Evolutionary conservation across 2,329 filamentous ascomycete genomes (phyloP), one percentile per base, ranked within the genome.

Genomic region (Aspergillus candidus): DNA sequence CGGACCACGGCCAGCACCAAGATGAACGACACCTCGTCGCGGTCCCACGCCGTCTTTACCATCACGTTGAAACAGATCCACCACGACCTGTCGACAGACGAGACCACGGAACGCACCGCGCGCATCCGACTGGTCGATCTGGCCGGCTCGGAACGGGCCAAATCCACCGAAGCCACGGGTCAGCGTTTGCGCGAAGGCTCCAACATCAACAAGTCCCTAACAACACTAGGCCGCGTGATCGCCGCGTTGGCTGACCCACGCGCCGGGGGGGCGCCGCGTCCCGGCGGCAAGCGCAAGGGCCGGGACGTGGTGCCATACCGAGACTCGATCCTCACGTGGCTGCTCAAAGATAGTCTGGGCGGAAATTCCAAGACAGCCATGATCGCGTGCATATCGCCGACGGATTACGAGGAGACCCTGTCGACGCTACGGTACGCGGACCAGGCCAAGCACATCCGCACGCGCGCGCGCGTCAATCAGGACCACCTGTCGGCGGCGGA

Each of bases 181-280:
- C 83, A 85, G 57, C 83, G 93, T 29, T 78, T 98, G 15, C 84
- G 91, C 45, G 93, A 98, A 69, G 93, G 93, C 40, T 91, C 88
- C 59, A 96, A 97, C 66, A 98, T 98, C 79, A 98, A 98, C 76
- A 96, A 97, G 70, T 97, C 91, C 8, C 79, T 98, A 32, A 96
- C 91, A 1, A 97, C 93, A 0, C 79, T 98, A 8, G 93, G 93
- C 4, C 84, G 93, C 41, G 93, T 98, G 38, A 98, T 98, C 65
- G 91, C 90, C 27, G 91, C 93, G 1, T 77, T 98, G 22, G 87
- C 85, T 4, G 82, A 86, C 56, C 78, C 80, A 2, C 22, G 22
- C 22, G 22, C 22, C 6, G 22, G 22, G 22, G 22, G 22, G 8
- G 88, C 88, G 65, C 72, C 84, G 57, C 74, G 79, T 35, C 66